phyloP scores from a whole-genome alignment of 805 yeast species.

The Wickerhamomyces canadensis region DNA sequence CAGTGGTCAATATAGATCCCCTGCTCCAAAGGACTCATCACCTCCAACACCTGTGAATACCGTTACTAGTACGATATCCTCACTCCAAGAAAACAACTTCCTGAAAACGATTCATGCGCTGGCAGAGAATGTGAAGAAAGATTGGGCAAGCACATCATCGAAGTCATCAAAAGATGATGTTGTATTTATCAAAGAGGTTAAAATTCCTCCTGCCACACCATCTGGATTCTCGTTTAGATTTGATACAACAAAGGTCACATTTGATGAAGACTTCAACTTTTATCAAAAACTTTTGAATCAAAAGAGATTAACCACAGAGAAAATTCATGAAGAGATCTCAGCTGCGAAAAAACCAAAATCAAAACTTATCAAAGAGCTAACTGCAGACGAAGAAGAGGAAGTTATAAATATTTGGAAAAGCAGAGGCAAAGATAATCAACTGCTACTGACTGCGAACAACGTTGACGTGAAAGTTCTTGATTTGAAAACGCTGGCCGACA shows the following conservation, averaged over 20 bases:
- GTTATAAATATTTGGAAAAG: slow-evolving; percentile 25
- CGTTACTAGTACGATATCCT: slow-evolving; percentile 14
- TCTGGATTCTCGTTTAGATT: slow-evolving; percentile 17
- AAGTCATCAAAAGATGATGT: slow-evolving; percentile 8
- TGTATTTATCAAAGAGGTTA: slow-evolving; percentile 17
- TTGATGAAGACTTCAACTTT: slow-evolving; percentile 33
- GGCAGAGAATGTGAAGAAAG: slow-evolving; percentile 3
- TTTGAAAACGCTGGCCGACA: slow-evolving; percentile 60
- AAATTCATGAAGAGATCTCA: slow-evolving; percentile 29
- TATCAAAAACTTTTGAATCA: slow-evolving; percentile 41
- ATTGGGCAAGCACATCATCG: slow-evolving; percentile 1
- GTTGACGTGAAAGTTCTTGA: slow-evolving; percentile 67
- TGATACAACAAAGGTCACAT: slow-evolving; percentile 24
- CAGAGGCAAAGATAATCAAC: slow-evolving; percentile 20
- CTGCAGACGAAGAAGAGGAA: slow-evolving; percentile 17
- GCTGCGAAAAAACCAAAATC: slow-evolving; percentile 20
- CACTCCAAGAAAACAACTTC: slow-evolving; percentile 1
- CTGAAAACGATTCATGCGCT: slow-evolving; percentile 2
- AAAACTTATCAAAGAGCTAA: slow-evolving; percentile 23
- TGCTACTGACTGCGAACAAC: slow-evolving; percentile 26
- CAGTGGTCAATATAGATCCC: slow-evolving; percentile 31
- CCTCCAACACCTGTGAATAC: slow-evolving; percentile 20
- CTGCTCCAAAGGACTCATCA: slow-evolving; percentile 16
- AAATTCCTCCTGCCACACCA: slow-evolving; percentile 15
- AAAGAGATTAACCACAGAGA: slow-evolving; percentile 31